Evolutionary conservation across 164 flowering plant species (phyloP).

Genomic region (Euptelea pleiosperma): DNA sequence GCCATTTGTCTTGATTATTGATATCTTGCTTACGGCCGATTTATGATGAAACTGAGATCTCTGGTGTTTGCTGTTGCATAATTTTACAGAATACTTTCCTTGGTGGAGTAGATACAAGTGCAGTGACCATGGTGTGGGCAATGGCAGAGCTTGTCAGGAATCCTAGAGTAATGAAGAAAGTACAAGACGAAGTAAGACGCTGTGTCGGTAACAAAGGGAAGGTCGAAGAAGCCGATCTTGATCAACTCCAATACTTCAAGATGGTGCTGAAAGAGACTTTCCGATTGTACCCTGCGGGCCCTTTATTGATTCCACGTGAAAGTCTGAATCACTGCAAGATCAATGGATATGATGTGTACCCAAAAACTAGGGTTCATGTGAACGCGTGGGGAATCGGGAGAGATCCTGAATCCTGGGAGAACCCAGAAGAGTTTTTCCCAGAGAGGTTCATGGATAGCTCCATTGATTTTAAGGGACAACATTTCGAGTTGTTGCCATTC

Average conservation of each 20-base stretch:
- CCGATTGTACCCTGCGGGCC: not conserved
- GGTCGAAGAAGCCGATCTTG: slow-evolving; percentile 5
- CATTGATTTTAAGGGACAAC: no score
- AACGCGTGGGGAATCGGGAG: no score
- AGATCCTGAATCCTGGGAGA: no score
- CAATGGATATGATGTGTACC: no score
- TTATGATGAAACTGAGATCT: no score
- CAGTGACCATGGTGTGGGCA: slow-evolving; percentile 8
- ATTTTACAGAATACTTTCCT: slow-evolving; percentile 3
- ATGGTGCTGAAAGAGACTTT: slow-evolving; percentile 3
- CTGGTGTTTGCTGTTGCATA: no score
- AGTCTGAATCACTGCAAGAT: not conserved
- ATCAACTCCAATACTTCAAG: not conserved
- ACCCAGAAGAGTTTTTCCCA: no score
- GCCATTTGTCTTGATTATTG: no score
- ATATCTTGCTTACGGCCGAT: no score
- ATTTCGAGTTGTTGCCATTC: no score
- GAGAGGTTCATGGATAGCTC: no score
- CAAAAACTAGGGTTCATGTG: no score
- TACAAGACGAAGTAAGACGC: slow-evolving; percentile 7
- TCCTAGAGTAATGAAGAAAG: slow-evolving; percentile 6
- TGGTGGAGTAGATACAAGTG: slow-evolving; percentile 8
- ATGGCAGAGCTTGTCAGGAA: slow-evolving; percentile 12
- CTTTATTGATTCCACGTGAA: slow-evolving; percentile 2
- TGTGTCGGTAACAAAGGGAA: slow-evolving; percentile 5